These are phyloP conservation scores for Trichoderma endophyticum DNA, from an alignment of 2,329 filamentous ascomycete genomes.

Conservation along the genomic window DNA sequence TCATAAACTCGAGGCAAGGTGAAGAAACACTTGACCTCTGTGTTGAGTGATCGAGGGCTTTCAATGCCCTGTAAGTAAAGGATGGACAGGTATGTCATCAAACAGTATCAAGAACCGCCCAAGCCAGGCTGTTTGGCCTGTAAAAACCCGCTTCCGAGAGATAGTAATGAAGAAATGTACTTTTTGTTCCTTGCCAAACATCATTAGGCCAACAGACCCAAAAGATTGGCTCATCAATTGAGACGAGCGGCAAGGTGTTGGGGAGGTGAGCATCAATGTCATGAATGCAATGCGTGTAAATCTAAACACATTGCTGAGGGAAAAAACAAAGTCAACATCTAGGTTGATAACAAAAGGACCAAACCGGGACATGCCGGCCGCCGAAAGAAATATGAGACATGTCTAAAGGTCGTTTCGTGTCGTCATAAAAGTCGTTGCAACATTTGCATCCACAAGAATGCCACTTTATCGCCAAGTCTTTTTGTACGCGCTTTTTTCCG, in stretches of 20 bases:
- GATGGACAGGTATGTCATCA: not conserved
- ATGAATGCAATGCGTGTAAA: not conserved
- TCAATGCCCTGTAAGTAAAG: not conserved
- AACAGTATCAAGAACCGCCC: not conserved
- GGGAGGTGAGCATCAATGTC: not conserved
- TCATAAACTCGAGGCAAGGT: not conserved
- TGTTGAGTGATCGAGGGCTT: not conserved
- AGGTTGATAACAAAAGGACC: not conserved
- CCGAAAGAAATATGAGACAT: conserved; percentile 4
- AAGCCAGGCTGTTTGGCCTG: not conserved
- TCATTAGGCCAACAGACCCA: not conserved
- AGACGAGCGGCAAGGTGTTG: not conserved
- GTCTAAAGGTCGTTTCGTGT: conserved; percentile 25
- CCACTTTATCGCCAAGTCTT: not conserved
- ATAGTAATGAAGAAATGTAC: not conserved
- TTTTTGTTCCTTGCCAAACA: not conserved
- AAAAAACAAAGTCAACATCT: not conserved
- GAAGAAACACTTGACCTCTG: not conserved
- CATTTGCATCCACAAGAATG: conserved; percentile 15
- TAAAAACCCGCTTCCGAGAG: not conserved
- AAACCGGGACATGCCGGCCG: not conserved
- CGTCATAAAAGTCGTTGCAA: conserved; percentile 28
- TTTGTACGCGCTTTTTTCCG: conserved; percentile 10
- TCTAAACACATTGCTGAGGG: not conserved
- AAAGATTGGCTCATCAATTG: not conserved